phyloP scores from a whole-genome alignment of 1,139 yeast species.

The Candida albicans region DNA sequence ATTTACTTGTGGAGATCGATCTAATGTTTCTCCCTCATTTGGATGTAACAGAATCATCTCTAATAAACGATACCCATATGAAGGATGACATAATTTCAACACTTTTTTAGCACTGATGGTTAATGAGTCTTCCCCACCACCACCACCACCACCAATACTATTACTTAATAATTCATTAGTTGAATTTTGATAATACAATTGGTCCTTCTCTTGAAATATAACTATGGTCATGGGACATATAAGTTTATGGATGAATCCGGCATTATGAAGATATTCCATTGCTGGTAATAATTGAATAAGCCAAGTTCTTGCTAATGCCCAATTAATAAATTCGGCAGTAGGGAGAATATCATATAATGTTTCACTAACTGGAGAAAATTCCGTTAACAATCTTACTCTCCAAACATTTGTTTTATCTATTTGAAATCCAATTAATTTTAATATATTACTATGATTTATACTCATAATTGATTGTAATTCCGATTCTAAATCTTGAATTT shows the following conservation, averaged over 20 bases:
- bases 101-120: constrained; percentile 20
- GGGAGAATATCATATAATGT: constrained; percentile 65
- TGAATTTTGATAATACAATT: constrained; percentile 12
- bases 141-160: background rate
- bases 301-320: constrained; percentile 85
- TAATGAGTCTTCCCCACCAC: background rate
- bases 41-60: constrained; percentile 58
- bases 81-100: constrained; percentile 66
- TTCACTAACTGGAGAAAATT: constrained; percentile 54
- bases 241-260: constrained; percentile 73
- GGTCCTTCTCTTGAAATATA: constrained; percentile 23
- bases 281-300: constrained; percentile 83
- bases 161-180: constrained; percentile 4
- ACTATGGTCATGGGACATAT: constrained; percentile 62
- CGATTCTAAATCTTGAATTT: constrained; percentile 67
- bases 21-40: constrained; percentile 22
- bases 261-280: constrained; percentile 76
- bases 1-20: constrained; percentile 15
- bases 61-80: constrained; percentile 68
- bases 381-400: constrained; percentile 69
- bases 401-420: constrained; percentile 58
- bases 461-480: constrained; percentile 65
- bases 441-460: constrained; percentile 64
- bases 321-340: constrained; percentile 65
- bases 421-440: constrained; percentile 68